phyloP scores from a whole-genome alignment of 495 filamentous ascomycete species.

The Melanomma pulvis-pyrius region DNA sequence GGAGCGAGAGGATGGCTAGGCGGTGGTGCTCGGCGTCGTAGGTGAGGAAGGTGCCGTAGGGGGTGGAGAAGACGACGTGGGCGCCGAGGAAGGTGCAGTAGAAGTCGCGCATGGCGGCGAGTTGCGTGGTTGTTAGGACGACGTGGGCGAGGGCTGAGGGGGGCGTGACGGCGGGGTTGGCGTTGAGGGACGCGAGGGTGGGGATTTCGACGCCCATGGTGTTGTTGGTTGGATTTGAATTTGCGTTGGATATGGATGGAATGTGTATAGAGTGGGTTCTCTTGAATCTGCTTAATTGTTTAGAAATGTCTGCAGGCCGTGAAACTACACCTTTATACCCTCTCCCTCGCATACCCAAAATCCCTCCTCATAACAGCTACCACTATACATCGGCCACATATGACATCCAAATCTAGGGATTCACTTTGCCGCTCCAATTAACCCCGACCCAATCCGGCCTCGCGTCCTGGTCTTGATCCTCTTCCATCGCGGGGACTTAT shows the following conservation, averaged over 20 bases:
- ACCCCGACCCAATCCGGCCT: too few relatives aligned
- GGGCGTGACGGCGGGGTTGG: slow-evolving; percentile 3
- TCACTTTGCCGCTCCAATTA: too few relatives aligned
- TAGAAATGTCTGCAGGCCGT: too few relatives aligned
- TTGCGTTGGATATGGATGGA: neutral
- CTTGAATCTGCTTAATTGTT: too few relatives aligned
- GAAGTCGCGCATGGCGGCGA: slow-evolving; percentile 42
- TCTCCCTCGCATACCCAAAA: too few relatives aligned
- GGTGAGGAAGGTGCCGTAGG: slow-evolving; percentile 44
- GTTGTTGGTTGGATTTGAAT: neutral
- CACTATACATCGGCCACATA: too few relatives aligned
- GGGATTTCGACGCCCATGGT: neutral
- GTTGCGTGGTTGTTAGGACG: slow-evolving; percentile 40
- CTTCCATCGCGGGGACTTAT: neutral
- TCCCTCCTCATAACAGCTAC: too few relatives aligned
- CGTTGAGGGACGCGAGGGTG: neutral
- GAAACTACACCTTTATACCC: too few relatives aligned
- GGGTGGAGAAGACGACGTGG: slow-evolving; percentile 14
- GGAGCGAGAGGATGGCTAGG: slow-evolving; percentile 45
- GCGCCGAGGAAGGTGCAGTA: slow-evolving; percentile 47
- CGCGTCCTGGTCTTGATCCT: too few relatives aligned
- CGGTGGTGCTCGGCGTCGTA: slow-evolving; percentile 57
- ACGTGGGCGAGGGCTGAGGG: slow-evolving; percentile 26
- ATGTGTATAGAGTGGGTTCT: neutral
- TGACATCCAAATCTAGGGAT: too few relatives aligned